phyloP scores from a whole-genome alignment of 257 asterid genomes.

The Leonotis leonurus region DNA sequence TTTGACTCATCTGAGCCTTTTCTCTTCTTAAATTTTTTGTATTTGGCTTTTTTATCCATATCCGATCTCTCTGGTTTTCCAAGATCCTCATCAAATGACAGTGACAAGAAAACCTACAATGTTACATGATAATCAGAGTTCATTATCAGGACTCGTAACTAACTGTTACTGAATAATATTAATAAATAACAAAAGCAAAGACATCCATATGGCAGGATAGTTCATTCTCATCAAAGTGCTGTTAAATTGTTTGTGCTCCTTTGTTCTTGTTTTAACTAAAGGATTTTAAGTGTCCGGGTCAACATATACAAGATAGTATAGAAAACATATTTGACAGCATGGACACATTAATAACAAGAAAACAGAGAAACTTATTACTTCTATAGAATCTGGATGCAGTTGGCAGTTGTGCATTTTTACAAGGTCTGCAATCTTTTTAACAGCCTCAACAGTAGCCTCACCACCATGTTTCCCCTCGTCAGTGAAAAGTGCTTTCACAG shows the following conservation, averaged over 20 bases:
- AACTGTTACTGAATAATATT: neutral
- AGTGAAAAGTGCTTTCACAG: slow-evolving; percentile 65
- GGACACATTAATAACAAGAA: slow-evolving; percentile 1
- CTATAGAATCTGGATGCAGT: slow-evolving; percentile 86
- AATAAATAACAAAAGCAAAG: neutral
- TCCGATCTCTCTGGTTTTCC: slow-evolving; percentile 50
- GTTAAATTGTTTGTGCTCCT: neutral
- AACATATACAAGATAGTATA: neutral
- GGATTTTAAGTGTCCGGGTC: neutral
- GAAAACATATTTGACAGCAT: neutral
- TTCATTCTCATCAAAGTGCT: neutral
- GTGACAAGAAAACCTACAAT: slow-evolving; percentile 57
- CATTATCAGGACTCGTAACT: neutral
- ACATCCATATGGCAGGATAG: neutral
- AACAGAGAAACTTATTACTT: slow-evolving; percentile 35
- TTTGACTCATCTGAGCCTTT: slow-evolving; percentile 54
- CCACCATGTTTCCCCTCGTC: slow-evolving; percentile 95
- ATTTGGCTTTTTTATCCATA: slow-evolving; percentile 39
- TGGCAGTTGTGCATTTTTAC: slow-evolving; percentile 74
- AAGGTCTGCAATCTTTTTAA: slow-evolving; percentile 68
- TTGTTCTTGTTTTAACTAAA: neutral
- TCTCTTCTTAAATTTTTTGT: slow-evolving; percentile 56
- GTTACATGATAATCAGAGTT: neutral
- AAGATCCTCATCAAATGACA: slow-evolving; percentile 86
- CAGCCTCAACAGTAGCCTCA: slow-evolving; percentile 93